These are phyloP conservation scores for Moelleriella libera DNA, from an alignment of 2,329 filamentous ascomycete genomes.

Conservation along the genomic window DNA sequence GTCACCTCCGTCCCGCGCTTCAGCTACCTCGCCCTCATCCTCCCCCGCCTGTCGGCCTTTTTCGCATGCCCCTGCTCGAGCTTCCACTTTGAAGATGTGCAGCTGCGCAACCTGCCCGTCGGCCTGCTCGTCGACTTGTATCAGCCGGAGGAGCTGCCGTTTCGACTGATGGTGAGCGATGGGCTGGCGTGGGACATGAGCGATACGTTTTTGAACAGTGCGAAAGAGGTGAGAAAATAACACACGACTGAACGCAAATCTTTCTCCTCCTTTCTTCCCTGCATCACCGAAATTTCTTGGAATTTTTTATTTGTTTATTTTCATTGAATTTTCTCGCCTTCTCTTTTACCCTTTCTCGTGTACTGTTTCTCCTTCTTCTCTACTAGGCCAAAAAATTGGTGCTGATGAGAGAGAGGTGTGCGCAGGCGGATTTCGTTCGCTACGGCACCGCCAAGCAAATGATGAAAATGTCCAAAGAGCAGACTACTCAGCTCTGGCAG, in stretches of 20 bases:
- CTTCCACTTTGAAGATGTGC: slow-evolving; percentile 42
- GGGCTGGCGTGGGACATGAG: slow-evolving; percentile 44
- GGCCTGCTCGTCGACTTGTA: slow-evolving; percentile 44
- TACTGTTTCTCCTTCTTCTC: not conserved
- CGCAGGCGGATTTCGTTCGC: slow-evolving; percentile 66
- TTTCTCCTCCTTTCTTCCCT: not conserved
- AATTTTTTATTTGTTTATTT: too few species aligned
- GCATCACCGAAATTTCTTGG: not conserved
- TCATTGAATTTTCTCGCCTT: not conserved
- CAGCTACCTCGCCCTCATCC: slow-evolving; percentile 42
- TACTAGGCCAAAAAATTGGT: too few species aligned
- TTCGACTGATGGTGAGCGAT: slow-evolving; percentile 39
- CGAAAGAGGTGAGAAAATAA: slow-evolving; percentile 37
- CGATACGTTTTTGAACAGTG: slow-evolving; percentile 50
- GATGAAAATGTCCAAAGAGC: slow-evolving; percentile 74
- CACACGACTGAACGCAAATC: too few species aligned
- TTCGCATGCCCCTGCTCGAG: slow-evolving; percentile 41
- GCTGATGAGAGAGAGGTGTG: not conserved
- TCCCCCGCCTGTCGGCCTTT: slow-evolving; percentile 38
- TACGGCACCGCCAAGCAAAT: slow-evolving; percentile 82
- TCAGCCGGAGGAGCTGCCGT: slow-evolving; percentile 33
- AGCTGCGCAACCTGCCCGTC: slow-evolving; percentile 37
- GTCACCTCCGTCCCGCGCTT: slow-evolving; percentile 41
- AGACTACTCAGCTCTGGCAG: slow-evolving; percentile 73
- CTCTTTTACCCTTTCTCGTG: not conserved